Conservation (phyloP, 805 yeast genomes). For the Saccharomycopsis vini region DNA sequence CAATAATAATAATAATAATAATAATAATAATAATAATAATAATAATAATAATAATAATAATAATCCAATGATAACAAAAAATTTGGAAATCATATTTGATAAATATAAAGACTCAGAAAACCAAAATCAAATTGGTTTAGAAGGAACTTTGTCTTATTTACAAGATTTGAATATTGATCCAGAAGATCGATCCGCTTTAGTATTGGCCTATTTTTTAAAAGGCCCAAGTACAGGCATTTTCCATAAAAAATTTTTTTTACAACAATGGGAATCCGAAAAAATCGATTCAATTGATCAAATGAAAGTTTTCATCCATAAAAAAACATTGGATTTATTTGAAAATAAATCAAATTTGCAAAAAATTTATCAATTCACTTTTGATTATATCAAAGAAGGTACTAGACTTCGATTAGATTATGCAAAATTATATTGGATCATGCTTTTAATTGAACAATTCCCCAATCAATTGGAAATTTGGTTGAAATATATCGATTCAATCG, state of each 20-base stretch:
- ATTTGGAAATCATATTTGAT: too few relatives aligned
- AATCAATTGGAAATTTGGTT: slow-evolving; percentile 64
- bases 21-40: too few relatives aligned
- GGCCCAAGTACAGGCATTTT: slow-evolving; percentile 64
- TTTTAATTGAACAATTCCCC: slow-evolving; percentile 33
- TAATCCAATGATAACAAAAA: too few relatives aligned
- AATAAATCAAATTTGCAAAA: slow-evolving; percentile 39
- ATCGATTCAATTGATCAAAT: neutral
- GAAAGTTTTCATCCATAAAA: neutral
- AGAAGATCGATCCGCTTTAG: slow-evolving; percentile 65
- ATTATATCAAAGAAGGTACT: slow-evolving; percentile 48
- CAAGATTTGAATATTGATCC: slow-evolving; percentile 60
- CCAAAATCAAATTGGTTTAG: slow-evolving; percentile 48
- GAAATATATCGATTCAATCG: slow-evolving; percentile 28
- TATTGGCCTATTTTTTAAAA: slow-evolving; percentile 59
- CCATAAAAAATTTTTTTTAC: slow-evolving; percentile 38
- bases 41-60: too few relatives aligned
- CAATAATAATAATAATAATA: too few relatives aligned
- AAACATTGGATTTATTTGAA: slow-evolving; percentile 22
- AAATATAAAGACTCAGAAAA: slow-evolving; percentile 7
- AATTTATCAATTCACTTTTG: slow-evolving; percentile 67
- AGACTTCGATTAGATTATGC: slow-evolving; percentile 52
- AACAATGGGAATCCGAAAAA: slow-evolving; percentile 42
- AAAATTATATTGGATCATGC: slow-evolving; percentile 65
- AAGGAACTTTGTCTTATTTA: slow-evolving; percentile 66